Conservation (phyloP, 805 yeast species). For the Clavispora carvajalis region DNA sequence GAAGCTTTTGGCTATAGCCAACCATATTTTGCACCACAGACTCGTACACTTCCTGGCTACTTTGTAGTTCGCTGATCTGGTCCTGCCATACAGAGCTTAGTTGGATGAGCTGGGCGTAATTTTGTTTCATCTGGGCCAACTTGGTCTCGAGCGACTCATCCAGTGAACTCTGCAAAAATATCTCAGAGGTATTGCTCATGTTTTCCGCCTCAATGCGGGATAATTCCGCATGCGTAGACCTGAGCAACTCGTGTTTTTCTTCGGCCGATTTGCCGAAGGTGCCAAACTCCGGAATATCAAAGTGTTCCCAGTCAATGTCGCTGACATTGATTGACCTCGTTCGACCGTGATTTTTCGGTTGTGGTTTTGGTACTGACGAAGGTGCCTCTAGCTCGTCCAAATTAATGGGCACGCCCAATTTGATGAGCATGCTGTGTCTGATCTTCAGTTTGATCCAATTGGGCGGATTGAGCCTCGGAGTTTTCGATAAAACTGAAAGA, state of each 20-base stretch:
- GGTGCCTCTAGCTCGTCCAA: slow-evolving; percentile 44
- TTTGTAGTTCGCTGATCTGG: slow-evolving; percentile 42
- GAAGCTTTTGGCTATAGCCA: slow-evolving; percentile 80
- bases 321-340: slow-evolving; percentile 22
- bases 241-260: slow-evolving; percentile 20
- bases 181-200: slow-evolving; percentile 26
- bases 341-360: slow-evolving; percentile 6
- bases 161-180: slow-evolving; percentile 18
- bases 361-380: background rate
- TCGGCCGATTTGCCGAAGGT: slow-evolving; percentile 26
- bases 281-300: slow-evolving; percentile 30
- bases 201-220: slow-evolving; percentile 31
- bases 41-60: slow-evolving; percentile 74
- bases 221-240: slow-evolving; percentile 22
- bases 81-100: slow-evolving; percentile 47
- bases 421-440: slow-evolving; percentile 56
- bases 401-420: slow-evolving; percentile 70
- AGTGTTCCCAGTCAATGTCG: slow-evolving; percentile 34
- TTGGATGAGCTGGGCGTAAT: slow-evolving; percentile 21
- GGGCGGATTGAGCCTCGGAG: slow-evolving; percentile 49
- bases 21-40: slow-evolving; percentile 84
- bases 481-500: slow-evolving; percentile 42
- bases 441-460: slow-evolving; percentile 68
- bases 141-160: slow-evolving; percentile 28
- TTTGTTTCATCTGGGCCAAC: slow-evolving; percentile 26